Conservation (phyloP, 768 basidiomycete genomes). For the Tylopilus cervinicoccineus region DNA sequence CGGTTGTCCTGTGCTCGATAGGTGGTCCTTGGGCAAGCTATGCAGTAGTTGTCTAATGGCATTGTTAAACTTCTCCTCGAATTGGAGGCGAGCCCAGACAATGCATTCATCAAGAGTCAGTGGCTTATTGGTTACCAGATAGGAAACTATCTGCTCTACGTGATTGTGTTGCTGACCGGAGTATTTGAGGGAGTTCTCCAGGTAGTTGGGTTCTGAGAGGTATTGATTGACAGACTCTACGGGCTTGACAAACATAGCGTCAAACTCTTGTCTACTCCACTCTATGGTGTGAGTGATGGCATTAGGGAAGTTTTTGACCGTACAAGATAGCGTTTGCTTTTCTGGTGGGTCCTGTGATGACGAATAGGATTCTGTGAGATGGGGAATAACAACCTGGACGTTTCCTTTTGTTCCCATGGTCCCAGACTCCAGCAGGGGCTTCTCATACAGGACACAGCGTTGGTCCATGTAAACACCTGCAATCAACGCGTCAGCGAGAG, state of each 20-base stretch:
- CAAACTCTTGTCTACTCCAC: conserved; percentile 95
- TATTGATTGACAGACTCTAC: conserved; percentile 93
- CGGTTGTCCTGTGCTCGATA: conserved; percentile 88
- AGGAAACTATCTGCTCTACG: conserved; percentile 82
- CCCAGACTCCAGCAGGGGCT: conserved; percentile 94
- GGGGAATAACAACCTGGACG: conserved; percentile 90
- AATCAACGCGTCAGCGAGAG: conserved; percentile 5
- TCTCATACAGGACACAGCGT: conserved; percentile 94
- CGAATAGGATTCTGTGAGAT: conserved; percentile 93
- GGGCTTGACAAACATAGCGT: conserved; percentile 90
- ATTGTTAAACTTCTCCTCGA: conserved; percentile 91
- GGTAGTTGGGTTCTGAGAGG: conserved; percentile 92
- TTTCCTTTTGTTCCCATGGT: conserved; percentile 99
- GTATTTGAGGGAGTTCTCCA: conserved; percentile 87
- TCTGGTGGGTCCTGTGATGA: conserved; percentile 99
- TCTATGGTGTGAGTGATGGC: conserved; percentile 97
- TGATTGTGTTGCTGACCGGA: conserved; percentile 91
- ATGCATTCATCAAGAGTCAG: conserved; percentile 97
- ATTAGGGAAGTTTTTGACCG: conserved; percentile 98
- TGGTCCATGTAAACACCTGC: conserved; percentile 98
- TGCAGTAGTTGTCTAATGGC: conserved; percentile 89
- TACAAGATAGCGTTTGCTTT: conserved; percentile 94
- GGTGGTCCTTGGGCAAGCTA: conserved; percentile 92
- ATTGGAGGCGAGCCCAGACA: conserved; percentile 92
- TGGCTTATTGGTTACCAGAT: conserved; percentile 88